These are phyloP conservation scores for Plenodomus biglobosus DNA, from an alignment of 2,329 filamentous ascomycete genomes.

Conservation along the genomic window DNA sequence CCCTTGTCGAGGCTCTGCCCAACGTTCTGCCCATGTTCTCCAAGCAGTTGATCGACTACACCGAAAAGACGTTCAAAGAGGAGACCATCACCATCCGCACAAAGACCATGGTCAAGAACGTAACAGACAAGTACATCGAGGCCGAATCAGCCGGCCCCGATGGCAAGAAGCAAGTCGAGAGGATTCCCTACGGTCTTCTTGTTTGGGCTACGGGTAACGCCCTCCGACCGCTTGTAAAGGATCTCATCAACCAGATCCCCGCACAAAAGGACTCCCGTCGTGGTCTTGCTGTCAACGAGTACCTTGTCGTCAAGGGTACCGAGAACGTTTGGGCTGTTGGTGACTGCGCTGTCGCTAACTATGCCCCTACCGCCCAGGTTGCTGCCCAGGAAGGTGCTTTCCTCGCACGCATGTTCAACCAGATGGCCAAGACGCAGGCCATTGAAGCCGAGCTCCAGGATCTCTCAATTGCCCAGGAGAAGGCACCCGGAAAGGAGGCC, in stretches of 20 bases:
- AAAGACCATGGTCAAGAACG: slow-evolving; percentile 98
- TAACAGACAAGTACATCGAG: slow-evolving; percentile 90
- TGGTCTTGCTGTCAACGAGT: slow-evolving; percentile 96
- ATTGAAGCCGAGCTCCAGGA: slow-evolving; percentile 75
- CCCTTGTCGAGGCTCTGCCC: slow-evolving; percentile 92
- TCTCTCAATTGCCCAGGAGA: slow-evolving; percentile 63
- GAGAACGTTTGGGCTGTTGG: slow-evolving; percentile 98
- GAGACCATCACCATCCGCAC: slow-evolving; percentile 97
- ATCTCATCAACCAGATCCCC: slow-evolving; percentile 88
- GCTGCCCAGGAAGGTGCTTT: slow-evolving; percentile 94
- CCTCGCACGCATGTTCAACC: slow-evolving; percentile 95
- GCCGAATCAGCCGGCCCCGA: slow-evolving; percentile 80
- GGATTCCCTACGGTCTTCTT: slow-evolving; percentile 89
- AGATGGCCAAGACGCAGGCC: slow-evolving; percentile 91
- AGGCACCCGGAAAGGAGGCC: slow-evolving; percentile 66
- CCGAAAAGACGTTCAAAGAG: slow-evolving; percentile 97
- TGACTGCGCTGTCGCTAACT: slow-evolving; percentile 96
- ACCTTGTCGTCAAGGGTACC: slow-evolving; percentile 94
- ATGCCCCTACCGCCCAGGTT: slow-evolving; percentile 96
- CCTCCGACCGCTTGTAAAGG: slow-evolving; percentile 82
- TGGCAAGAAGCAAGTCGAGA: slow-evolving; percentile 77
- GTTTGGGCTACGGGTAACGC: slow-evolving; percentile 99
- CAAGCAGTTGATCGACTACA: slow-evolving; percentile 99
- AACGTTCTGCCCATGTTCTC: slow-evolving; percentile 98
- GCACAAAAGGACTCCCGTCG: slow-evolving; percentile 94